These are phyloP conservation scores for Suillus brevipes DNA, from an alignment of 768 basidiomycete species.

Conservation along the genomic window DNA sequence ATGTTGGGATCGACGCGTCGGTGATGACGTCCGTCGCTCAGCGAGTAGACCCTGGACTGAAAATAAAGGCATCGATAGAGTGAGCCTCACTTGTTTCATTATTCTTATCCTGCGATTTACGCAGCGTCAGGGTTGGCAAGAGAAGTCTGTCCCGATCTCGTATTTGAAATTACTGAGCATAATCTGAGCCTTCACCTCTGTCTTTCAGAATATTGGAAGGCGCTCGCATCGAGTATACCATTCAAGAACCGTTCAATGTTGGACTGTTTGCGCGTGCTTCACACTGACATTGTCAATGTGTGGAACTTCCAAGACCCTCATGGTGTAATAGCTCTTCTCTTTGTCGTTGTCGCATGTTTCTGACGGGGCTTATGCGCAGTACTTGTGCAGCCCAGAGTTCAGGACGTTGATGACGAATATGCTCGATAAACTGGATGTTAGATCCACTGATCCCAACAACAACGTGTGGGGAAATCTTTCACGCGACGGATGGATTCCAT, in stretches of 20 bases:
- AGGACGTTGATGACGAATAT: background rate
- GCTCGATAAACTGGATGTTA: background rate
- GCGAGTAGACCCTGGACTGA: background rate
- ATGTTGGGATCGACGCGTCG: background rate
- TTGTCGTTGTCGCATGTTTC: background rate
- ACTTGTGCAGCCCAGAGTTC: constrained; percentile 1
- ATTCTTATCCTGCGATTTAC: background rate
- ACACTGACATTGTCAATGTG: constrained; percentile 18
- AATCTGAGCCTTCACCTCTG: too few species aligned
- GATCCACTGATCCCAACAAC: background rate
- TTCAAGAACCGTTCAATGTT: constrained; percentile 6
- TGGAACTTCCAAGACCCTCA: constrained; percentile 22
- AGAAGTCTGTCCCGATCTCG: constrained; percentile 7
- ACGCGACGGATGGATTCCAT: background rate
- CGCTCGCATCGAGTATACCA: constrained; percentile 11
- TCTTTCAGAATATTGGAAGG: constrained; percentile 21
- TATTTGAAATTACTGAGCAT: constrained; percentile 8
- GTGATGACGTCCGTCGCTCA: background rate
- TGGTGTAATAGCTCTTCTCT: background rate
- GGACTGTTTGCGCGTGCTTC: constrained; percentile 18
- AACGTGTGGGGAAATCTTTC: background rate
- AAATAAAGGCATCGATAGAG: background rate
- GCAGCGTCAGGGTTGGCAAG: constrained; percentile 4
- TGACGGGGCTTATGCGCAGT: background rate
- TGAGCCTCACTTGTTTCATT: background rate